Evolutionary conservation across 805 yeast genomes (phyloP).

Genomic region (Candida andamanensis): DNA sequence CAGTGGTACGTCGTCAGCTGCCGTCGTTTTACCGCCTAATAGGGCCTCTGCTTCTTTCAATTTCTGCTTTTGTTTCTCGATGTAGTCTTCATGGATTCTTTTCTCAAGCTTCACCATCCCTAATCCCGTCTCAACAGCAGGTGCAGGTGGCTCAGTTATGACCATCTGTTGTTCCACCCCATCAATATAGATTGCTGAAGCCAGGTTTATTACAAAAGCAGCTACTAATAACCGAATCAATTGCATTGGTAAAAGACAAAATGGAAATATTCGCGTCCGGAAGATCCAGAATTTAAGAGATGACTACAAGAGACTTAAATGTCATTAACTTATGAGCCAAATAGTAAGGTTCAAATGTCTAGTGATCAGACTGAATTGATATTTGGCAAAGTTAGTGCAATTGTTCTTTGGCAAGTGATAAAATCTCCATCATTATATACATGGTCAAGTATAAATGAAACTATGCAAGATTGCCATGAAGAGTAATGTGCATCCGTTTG

Average conservation of each 20-base stretch:
- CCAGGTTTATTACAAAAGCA: too few species aligned
- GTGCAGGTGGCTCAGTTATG: slow-evolving; percentile 2
- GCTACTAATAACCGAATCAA: too few species aligned
- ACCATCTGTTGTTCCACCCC: background rate
- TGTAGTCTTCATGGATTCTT: slow-evolving; percentile 10
- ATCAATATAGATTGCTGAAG: too few species aligned
- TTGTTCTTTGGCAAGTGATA: slow-evolving; percentile 5
- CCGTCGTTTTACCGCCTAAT: slow-evolving; percentile 7
- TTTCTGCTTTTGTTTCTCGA: slow-evolving; percentile 7
- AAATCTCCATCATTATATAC: slow-evolving; percentile 8
- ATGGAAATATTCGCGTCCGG: too few species aligned
- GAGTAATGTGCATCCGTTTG: too few species aligned
- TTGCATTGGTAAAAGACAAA: too few species aligned
- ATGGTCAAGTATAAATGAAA: slow-evolving; percentile 5
- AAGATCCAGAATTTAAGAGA: too few species aligned
- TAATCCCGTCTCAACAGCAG: slow-evolving; percentile 5
- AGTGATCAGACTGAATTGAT: too few species aligned
- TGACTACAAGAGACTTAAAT: too few species aligned
- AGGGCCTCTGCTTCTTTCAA: slow-evolving; percentile 5
- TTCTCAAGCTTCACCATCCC: slow-evolving; percentile 3
- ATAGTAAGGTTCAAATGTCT: too few species aligned
- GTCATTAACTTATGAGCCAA: too few species aligned
- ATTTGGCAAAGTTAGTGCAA: too few species aligned
- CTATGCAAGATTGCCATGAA: slow-evolving; percentile 9
- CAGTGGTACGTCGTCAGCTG: slow-evolving; percentile 27